phyloP scores from a whole-genome alignment of 306 rosid genomes.

The Lotus japonicus region DNA sequence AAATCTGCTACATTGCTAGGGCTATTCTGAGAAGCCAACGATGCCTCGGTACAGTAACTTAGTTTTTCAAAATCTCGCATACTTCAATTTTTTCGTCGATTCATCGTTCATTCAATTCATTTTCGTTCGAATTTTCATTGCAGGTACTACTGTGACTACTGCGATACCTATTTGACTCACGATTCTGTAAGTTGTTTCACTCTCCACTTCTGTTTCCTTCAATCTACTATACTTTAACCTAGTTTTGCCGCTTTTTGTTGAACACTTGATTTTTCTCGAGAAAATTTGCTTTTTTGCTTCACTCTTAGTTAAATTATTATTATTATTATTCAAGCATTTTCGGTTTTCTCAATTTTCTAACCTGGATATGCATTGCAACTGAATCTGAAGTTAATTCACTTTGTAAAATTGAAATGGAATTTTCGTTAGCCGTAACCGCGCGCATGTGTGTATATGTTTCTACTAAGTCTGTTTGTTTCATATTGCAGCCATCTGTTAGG shows the following conservation, averaged over 20 bases:
- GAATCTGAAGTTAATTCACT: too few relatives aligned
- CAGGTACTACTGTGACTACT: conserved; percentile 78
- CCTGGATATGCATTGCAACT: too few relatives aligned
- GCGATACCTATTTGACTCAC: conserved; percentile 75
- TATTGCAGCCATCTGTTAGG: conserved; percentile 82
- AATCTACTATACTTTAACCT: background rate
- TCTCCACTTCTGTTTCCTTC: background rate
- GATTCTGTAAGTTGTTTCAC: conserved; percentile 48
- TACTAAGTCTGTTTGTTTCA: background rate
- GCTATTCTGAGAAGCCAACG: background rate
- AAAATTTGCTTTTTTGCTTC: too few relatives aligned
- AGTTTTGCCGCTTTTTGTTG: background rate
- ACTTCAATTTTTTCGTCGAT: background rate
- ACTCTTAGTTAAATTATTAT: too few relatives aligned
- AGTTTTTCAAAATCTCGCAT: background rate
- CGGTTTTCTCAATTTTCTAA: too few relatives aligned
- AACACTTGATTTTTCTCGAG: too few relatives aligned
- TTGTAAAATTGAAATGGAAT: too few relatives aligned
- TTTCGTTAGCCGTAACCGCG: too few relatives aligned
- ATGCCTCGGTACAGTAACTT: conserved; percentile 30
- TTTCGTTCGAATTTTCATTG: background rate
- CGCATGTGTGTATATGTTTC: too few relatives aligned
- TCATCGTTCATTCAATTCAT: background rate
- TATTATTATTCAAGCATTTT: too few relatives aligned
- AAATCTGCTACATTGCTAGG: conserved; percentile 7